A percentile compares a stretch with the other conserved stretches of the same genome.
These are phyloP conservation scores for Berkeleyomyces rouxiae DNA, from an alignment of 2,329 filamentous ascomycete genomes.

Conservation along the genomic window DNA sequence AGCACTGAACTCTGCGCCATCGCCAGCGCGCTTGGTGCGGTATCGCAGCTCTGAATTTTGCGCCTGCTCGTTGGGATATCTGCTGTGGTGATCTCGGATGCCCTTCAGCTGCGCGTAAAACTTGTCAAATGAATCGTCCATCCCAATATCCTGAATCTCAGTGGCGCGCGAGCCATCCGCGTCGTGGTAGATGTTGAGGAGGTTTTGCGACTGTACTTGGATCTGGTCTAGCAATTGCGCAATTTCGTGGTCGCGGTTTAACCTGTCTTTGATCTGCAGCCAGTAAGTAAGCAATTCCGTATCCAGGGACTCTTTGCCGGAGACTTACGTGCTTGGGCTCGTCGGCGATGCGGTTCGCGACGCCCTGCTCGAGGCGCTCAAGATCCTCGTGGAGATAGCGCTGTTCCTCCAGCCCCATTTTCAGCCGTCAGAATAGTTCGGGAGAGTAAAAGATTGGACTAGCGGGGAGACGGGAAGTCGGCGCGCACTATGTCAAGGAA, in stretches of 20 bases:
- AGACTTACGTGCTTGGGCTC: constrained; percentile 68
- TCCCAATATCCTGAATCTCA: constrained; percentile 71
- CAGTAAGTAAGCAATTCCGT: constrained; percentile 15
- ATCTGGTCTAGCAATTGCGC: constrained; percentile 75
- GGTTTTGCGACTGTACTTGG: constrained; percentile 63
- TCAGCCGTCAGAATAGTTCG: not conserved
- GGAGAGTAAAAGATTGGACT: not conserved
- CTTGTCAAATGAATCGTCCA: constrained; percentile 72
- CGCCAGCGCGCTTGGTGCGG: constrained; percentile 47
- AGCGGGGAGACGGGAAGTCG: not conserved
- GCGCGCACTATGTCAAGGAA: not conserved
- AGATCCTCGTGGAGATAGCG: constrained; percentile 90
- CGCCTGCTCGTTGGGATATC: constrained; percentile 85
- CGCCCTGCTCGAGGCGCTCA: constrained; percentile 85
- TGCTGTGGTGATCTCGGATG: constrained; percentile 74
- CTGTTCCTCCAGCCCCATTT: constrained; percentile 81
- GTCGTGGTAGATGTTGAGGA: constrained; percentile 75
- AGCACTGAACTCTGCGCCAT: constrained; percentile 30
- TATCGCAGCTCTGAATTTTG: constrained; percentile 93
- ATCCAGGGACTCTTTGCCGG: not conserved
- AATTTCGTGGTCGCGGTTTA: constrained; percentile 86
- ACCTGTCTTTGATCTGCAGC: constrained; percentile 62
- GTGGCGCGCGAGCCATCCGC: constrained; percentile 51
- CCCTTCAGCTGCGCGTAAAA: constrained; percentile 75
- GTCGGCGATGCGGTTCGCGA: constrained; percentile 74